A percentile compares a stretch with the other conserved stretches of the same genome.
Evolutionary conservation across 2,329 filamentous ascomycete species (phyloP).

Genomic region (Botrytis paeoniae): DNA sequence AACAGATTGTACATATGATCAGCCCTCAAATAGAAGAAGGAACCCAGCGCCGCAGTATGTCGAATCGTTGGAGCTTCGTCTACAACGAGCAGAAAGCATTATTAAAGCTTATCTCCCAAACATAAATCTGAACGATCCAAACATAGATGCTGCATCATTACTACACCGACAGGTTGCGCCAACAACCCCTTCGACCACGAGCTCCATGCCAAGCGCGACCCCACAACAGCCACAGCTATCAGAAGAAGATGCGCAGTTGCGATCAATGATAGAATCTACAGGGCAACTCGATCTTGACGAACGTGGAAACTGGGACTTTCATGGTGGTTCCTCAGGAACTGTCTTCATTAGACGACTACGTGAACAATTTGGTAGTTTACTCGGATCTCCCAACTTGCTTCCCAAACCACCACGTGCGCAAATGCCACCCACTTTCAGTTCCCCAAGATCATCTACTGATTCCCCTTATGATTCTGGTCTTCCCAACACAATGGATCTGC

Average conservation of each 20-base stretch:
- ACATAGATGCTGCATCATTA: slow-evolving; percentile 69
- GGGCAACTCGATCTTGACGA: slow-evolving; percentile 91
- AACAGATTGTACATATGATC: slow-evolving; percentile 71
- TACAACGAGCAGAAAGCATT: slow-evolving; percentile 67
- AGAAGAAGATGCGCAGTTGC: slow-evolving; percentile 69
- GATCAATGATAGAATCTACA: slow-evolving; percentile 93
- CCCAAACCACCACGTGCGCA: slow-evolving; percentile 46
- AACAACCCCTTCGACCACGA: slow-evolving; percentile 23
- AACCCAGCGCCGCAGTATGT: slow-evolving; percentile 73
- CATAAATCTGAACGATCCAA: slow-evolving; percentile 74
- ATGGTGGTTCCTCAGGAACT: slow-evolving; percentile 86
- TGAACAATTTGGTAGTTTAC: slow-evolving; percentile 77
- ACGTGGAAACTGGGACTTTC: slow-evolving; percentile 89
- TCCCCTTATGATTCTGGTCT: slow-evolving; percentile 36
- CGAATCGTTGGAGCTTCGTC: slow-evolving; percentile 64
- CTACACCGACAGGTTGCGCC: slow-evolving; percentile 54
- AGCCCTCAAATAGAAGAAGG: slow-evolving; percentile 70
- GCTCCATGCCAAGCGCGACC: background rate
- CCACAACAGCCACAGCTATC: slow-evolving; percentile 19
- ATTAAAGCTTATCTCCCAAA: slow-evolving; percentile 62
- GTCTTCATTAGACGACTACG: slow-evolving; percentile 86
- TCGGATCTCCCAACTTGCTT: slow-evolving; percentile 62
- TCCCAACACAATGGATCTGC: slow-evolving; percentile 58
- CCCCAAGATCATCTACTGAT: slow-evolving; percentile 34
- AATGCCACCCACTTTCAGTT: slow-evolving; percentile 29